Percentiles rank a stretch among this genome's conserved stretches.
These are phyloP conservation scores for Vicia villosa DNA, from an alignment of 306 rosid genomes.

Conservation along the genomic window DNA sequence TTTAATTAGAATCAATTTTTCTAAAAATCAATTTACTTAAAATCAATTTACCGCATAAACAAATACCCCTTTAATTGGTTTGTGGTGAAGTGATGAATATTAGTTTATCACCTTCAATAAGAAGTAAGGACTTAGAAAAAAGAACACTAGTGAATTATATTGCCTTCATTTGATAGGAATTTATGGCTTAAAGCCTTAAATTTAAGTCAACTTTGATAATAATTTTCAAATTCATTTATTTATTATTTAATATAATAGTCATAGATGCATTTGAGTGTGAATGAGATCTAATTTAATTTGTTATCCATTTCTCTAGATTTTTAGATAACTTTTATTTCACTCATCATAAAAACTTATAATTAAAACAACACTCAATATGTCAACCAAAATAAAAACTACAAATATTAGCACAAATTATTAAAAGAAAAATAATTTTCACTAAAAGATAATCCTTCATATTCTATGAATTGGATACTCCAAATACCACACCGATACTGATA, in stretches of 20 bases:
- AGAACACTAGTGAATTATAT: not conserved
- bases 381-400: not conserved
- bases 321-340: not conserved
- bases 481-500: too few relatives aligned
- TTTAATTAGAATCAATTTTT: too few relatives aligned
- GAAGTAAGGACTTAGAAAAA: not conserved
- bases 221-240: slow-evolving; percentile 6
- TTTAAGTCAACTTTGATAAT: slow-evolving; percentile 33
- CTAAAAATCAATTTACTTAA: too few relatives aligned
- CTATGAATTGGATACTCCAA: too few relatives aligned
- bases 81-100: too few relatives aligned
- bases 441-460: too few relatives aligned
- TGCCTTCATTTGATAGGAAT: not conserved
- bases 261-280: slow-evolving; percentile 4
- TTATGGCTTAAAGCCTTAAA: slow-evolving; percentile 20
- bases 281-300: slow-evolving; percentile 5
- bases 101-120: not conserved
- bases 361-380: not conserved
- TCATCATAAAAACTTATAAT: not conserved
- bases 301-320: not conserved
- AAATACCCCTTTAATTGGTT: too few relatives aligned
- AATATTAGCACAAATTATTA: not conserved
- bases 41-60: too few relatives aligned
- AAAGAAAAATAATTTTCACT: too few relatives aligned
- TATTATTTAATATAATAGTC: slow-evolving; percentile 28